phyloP scores from a whole-genome alignment of 495 filamentous ascomycete genomes.

The Apodospora peruviana region DNA sequence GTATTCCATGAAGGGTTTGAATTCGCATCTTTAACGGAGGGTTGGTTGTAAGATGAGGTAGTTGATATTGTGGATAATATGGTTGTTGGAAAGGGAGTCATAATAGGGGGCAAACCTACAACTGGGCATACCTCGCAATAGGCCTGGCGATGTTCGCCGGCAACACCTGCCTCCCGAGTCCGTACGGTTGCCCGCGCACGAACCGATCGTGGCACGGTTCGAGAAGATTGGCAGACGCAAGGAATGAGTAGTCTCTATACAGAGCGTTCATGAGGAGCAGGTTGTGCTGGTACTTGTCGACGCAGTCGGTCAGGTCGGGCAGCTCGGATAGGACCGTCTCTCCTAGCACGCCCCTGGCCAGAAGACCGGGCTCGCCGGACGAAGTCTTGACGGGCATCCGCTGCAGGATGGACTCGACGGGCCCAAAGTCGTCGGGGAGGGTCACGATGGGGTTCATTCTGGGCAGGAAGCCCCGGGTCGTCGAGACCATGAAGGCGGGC shows the following conservation, averaged over 20 bases:
- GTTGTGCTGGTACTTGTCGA: slow-evolving; percentile 66
- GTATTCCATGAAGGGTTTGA: slow-evolving; percentile 93
- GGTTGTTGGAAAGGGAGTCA: not conserved
- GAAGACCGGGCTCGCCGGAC: slow-evolving; percentile 66
- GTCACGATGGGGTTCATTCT: slow-evolving; percentile 54
- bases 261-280: slow-evolving; percentile 72
- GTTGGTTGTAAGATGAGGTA: not conserved
- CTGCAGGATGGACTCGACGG: slow-evolving; percentile 62
- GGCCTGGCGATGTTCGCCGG: slow-evolving; percentile 66
- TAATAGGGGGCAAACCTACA: slow-evolving; percentile 56
- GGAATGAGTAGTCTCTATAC: slow-evolving; percentile 85
- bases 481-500: slow-evolving; percentile 85
- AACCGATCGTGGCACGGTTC: slow-evolving; percentile 85
- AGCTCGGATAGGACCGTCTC: slow-evolving; percentile 59
- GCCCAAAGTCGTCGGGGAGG: slow-evolving; percentile 63
- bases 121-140: slow-evolving; percentile 68
- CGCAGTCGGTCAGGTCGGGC: slow-evolving; percentile 64
- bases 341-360: slow-evolving; percentile 66
- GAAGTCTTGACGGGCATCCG: slow-evolving; percentile 68
- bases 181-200: slow-evolving; percentile 62
- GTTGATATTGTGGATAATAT: not conserved
- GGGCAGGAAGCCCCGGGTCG: slow-evolving; percentile 72
- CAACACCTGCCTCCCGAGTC: slow-evolving; percentile 64
- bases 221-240: slow-evolving; percentile 83
- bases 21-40: slow-evolving; percentile 42